Evolutionary conservation across 495 filamentous ascomycete species (phyloP).

Genomic region (Aspergillus affinis): DNA sequence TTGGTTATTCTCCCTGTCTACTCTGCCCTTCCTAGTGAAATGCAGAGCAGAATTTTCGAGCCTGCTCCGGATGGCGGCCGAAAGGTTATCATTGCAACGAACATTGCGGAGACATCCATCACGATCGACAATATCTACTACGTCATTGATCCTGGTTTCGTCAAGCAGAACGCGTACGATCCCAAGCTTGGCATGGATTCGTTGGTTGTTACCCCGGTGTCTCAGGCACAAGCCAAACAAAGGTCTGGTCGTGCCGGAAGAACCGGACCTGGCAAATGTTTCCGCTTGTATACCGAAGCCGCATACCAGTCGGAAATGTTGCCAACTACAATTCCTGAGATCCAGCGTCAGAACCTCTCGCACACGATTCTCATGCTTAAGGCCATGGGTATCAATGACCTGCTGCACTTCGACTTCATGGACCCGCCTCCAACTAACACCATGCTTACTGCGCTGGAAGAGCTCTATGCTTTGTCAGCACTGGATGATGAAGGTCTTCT

Average conservation of each 20-base stretch:
- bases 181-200: slow-evolving; percentile 98
- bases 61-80: slow-evolving; percentile 83
- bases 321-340: slow-evolving; percentile 92
- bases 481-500: slow-evolving; percentile 95
- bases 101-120: slow-evolving; percentile 97
- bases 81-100: slow-evolving; percentile 97
- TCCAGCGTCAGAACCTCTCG: slow-evolving; percentile 93
- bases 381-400: slow-evolving; percentile 98
- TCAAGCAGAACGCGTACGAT: slow-evolving; percentile 97
- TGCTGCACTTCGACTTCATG: slow-evolving; percentile 99
- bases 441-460: slow-evolving; percentile 94
- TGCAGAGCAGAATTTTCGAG: slow-evolving; percentile 93
- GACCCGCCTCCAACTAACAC: slow-evolving; percentile 96
- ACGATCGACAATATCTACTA: slow-evolving; percentile 98
- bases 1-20: slow-evolving; percentile 94
- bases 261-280: slow-evolving; percentile 96
- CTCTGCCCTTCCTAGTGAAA: slow-evolving; percentile 85
- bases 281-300: slow-evolving; percentile 91
- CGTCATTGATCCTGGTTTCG: slow-evolving; percentile 95
- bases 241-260: slow-evolving; percentile 88
- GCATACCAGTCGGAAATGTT: slow-evolving; percentile 98
- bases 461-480: slow-evolving; percentile 87
- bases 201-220: slow-evolving; percentile 90
- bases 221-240: slow-evolving; percentile 95
- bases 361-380: slow-evolving; percentile 98